Evolutionary conservation across 352 stramenopile genomes (phyloP).

Genomic region (Aphanomyces cochlioides): DNA sequence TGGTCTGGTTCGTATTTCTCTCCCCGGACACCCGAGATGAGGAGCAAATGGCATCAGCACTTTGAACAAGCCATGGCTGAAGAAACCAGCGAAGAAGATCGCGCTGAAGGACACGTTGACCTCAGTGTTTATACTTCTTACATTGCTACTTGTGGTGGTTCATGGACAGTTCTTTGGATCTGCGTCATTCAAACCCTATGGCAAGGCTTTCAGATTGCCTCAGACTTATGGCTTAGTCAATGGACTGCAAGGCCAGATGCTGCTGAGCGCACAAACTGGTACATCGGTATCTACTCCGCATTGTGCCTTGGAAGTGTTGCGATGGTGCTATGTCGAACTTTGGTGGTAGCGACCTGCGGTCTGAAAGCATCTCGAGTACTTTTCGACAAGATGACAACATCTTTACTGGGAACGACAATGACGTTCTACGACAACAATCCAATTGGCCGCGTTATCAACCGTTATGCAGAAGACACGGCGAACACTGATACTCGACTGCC

Average conservation of each 20-base stretch:
- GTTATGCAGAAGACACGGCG: conserved; percentile 90
- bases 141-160: conserved; percentile 15
- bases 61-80: conserved; percentile 15
- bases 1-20: background rate
- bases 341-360: conserved; percentile 52
- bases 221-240: conserved; percentile 25
- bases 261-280: conserved; percentile 4
- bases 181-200: background rate
- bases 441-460: conserved; percentile 84
- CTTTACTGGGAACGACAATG: conserved; percentile 86
- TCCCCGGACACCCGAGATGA: background rate
- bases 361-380: conserved; percentile 59
- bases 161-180: background rate
- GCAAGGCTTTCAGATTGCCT: conserved; percentile 18
- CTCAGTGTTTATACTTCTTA: background rate
- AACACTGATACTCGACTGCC: conserved; percentile 88
- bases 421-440: conserved; percentile 93
- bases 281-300: conserved; percentile 25
- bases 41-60: conserved; percentile 2
- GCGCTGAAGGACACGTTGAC: conserved; percentile 8
- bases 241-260: conserved; percentile 18
- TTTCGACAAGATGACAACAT: conserved; percentile 83
- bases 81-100: background rate
- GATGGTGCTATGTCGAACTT: conserved; percentile 41
- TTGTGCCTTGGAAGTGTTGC: conserved; percentile 19